These are phyloP conservation scores for Fusarium drepaniforme DNA, from an alignment of 2,329 filamentous ascomycete genomes.

Conservation along the genomic window DNA sequence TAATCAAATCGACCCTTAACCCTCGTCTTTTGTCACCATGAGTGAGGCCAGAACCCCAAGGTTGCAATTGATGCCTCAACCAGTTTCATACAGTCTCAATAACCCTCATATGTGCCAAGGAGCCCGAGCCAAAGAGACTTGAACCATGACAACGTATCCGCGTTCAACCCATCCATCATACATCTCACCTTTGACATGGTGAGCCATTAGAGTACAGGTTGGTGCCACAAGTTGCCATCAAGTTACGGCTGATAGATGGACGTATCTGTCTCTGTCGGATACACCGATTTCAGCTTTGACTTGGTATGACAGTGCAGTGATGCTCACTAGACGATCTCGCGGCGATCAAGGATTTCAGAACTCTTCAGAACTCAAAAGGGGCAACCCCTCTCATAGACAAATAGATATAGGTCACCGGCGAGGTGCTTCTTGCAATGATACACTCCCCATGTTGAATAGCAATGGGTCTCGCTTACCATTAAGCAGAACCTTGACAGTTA, in stretches of 20 bases:
- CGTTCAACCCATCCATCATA: not conserved
- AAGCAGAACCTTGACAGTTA: not conserved
- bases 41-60: not conserved
- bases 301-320: not conserved
- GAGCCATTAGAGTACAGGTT: not conserved
- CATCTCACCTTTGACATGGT: not conserved
- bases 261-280: no score
- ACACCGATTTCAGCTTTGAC: not conserved
- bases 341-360: no score
- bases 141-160: no score
- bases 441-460: not conserved
- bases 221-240: not conserved
- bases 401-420: no score
- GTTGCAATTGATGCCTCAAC: not conserved
- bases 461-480: not conserved
- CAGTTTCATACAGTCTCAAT: not conserved
- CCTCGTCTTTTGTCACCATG: not conserved
- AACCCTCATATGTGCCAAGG: no score
- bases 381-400: no score
- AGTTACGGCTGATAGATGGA: not conserved
- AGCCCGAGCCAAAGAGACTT: no score
- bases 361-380: no score
- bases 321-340: not conserved
- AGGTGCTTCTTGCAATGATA: not conserved
- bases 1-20: not conserved